Evolutionary conservation across 2,329 filamentous ascomycete genomes (phyloP), one percentile per base, ranked within the genome.

Genomic region (Aspergillus glaucus): DNA sequence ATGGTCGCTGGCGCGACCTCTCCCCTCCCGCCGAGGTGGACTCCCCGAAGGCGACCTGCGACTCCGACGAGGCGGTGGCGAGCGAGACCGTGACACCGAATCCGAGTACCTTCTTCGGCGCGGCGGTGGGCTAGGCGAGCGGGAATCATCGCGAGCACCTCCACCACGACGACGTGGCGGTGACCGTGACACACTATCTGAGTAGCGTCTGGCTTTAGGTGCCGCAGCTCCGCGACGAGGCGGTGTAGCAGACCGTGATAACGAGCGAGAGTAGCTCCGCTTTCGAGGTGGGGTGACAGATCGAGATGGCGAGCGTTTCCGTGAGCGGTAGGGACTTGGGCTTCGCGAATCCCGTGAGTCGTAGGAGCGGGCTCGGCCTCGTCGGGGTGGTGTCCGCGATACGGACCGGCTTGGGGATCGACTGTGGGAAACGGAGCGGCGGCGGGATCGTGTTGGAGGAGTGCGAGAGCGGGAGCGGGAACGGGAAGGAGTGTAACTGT

Each of bases 381-480:
- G 62, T 44, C 59, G 57, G 9, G 61, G 58, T 3, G 64, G 59
- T 6, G 65, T 65, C 15, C 59, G 62, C 17, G 66, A 69, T 6
- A 60, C 41, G 21, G 60, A 58, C 22, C 48, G 17, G 37, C 62
- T 60, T 15, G 56, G 59, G 7, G 68, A 68, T 17, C 63, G 62
- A 51, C 66, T 71, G 50, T 66, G 57, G 3, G 67, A 66, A 14
- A 57, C 53, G 45, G 58, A 60, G 42, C 64, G 63, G 42, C 58
- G 61, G 37, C 63, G 62, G 28, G 55, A 62, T 40, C 56, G 61
- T 17, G 63, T 55, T 3, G 52, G 58, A 5, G 61, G 66, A 9
- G 69, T 69, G 12, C 63, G 63, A n/a, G 68, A 70, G 22, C 59
- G 61, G 41, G 67, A 69, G 40, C 61, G 22, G 24, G 22, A 66